Base-by-base conservation (phyloP, 139 green algal genomes). In the Chlamydomonas incerta region DNA sequence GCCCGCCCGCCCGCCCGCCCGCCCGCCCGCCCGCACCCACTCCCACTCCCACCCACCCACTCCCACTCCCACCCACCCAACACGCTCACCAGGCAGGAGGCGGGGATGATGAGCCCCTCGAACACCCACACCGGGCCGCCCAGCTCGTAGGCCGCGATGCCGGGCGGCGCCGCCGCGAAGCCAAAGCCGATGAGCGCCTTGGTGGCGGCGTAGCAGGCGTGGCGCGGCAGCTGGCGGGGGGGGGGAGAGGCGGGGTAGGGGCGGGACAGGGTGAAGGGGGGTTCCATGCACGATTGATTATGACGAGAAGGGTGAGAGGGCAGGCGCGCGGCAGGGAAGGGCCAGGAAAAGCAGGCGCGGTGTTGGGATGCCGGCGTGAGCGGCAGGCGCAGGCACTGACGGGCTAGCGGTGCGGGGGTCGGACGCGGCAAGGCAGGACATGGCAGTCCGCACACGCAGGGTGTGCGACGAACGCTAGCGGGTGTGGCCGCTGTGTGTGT, bases 61-160 rank as follows among this genome's bases (percentile, higher is more conserved):
- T 0, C 28, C 26, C 8, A 21, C 33, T 37, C 58, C 0, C 3
- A 14, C 3, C 23, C 37, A 11, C 10, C 23, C 35, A 4, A 0
- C 15, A 0, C 14, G 52, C 75, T 28, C 60, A 82, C 75, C 75
- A 82, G 60, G 75, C 75, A 82, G 3, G 75, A 72, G n/a, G 17
- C 68, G 23, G 75, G 75, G 34, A 82, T 67, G 41, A 82, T 72
- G 75, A 72, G 9, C 20, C 29, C 35, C 75, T 82, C 75, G 29
- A 82, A 82, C 46, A 82, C 29, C 8, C 50, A 72, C 75, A 72
- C 58, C 5, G 75, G 37, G 11, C 29, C 28, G 2, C 75, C 75
- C 58, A 82, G 75, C 60, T 82, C 75, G 62, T 82, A 82, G 26
- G 60, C 46, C 2, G 60, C 34, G 26, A 82, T 82, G 28, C 75